phyloP scores from a whole-genome alignment of 805 yeast genomes.

The Nakazawaea populi region DNA sequence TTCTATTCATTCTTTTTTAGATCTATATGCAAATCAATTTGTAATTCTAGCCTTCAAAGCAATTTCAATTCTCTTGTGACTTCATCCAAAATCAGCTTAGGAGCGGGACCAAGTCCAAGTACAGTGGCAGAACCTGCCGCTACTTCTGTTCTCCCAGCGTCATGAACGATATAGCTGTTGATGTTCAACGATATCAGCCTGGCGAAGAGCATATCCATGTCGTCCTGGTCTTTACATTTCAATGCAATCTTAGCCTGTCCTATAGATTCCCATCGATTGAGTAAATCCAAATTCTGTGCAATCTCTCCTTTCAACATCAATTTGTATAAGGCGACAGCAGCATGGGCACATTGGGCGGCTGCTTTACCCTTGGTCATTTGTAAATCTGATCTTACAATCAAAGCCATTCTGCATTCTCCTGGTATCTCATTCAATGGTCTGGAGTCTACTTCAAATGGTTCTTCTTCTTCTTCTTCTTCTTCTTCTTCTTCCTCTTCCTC shows the following conservation, averaged over 20 bases:
- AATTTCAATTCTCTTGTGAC: conserved; percentile 76
- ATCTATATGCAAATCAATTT: too few relatives aligned
- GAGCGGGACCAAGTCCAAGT: conserved; percentile 96
- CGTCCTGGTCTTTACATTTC: conserved; percentile 63
- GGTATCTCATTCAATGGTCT: conserved; percentile 56
- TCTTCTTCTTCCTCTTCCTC: conserved; percentile 27
- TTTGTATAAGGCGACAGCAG: conserved; percentile 87
- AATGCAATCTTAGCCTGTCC: conserved; percentile 96
- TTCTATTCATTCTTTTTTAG: too few relatives aligned
- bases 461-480: conserved; percentile 41
- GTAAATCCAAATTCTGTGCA: conserved; percentile 54
- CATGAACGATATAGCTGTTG: conserved; percentile 78
- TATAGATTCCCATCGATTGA: conserved; percentile 67
- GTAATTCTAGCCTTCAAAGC: conserved; percentile 33
- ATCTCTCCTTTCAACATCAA: conserved; percentile 50
- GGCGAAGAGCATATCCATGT: conserved; percentile 71
- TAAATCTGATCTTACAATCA: conserved; percentile 82
- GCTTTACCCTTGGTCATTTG: conserved; percentile 93
- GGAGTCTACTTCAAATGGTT: conserved; percentile 55
- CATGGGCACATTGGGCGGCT: conserved; percentile 98
- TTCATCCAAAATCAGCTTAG: conserved; percentile 70
- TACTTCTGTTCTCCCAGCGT: conserved; percentile 95
- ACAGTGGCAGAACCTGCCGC: conserved; percentile 97
- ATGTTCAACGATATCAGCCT: conserved; percentile 76
- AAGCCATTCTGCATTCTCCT: conserved; percentile 82